These are phyloP conservation scores for Claviceps africana DNA, from an alignment of 2,329 filamentous ascomycete genomes.

Conservation along the genomic window DNA sequence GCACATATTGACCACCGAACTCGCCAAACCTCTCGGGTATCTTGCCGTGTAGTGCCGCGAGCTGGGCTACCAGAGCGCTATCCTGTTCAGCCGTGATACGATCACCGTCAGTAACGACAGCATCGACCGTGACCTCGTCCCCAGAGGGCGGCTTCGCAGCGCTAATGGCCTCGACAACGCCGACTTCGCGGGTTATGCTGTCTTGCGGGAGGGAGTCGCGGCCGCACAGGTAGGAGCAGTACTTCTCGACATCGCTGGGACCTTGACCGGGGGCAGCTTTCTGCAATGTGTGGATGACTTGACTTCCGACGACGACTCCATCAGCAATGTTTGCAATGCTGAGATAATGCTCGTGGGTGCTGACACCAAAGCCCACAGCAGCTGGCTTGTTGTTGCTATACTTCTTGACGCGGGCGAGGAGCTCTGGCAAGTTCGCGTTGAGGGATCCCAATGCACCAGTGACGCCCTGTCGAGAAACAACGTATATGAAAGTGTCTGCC, in stretches of 20 bases:
- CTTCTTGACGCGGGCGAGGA: constrained; percentile 75
- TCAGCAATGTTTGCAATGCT: constrained; percentile 75
- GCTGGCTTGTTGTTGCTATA: constrained; percentile 85
- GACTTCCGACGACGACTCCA: constrained; percentile 90
- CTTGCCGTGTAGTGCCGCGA: constrained; percentile 67
- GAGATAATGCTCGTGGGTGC: constrained; percentile 84
- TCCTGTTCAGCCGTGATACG: constrained; percentile 44
- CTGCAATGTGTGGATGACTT: constrained; percentile 70
- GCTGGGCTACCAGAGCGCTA: constrained; percentile 60
- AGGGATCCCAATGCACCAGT: constrained; percentile 79
- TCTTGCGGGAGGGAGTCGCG: constrained; percentile 24
- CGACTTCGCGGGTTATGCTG: constrained; percentile 47
- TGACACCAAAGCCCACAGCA: constrained; percentile 91
- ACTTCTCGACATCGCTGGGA: constrained; percentile 66
- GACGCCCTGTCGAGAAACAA: constrained; percentile 93
- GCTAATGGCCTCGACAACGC: constrained; percentile 52
- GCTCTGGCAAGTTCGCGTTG: constrained; percentile 65
- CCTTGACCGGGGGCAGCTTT: constrained; percentile 18
- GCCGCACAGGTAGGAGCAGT: constrained; percentile 57
- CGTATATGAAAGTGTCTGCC: constrained; percentile 97
- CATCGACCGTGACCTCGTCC: constrained; percentile 37
- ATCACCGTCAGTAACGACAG: constrained; percentile 51
- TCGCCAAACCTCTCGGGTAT: constrained; percentile 83
- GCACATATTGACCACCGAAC: constrained; percentile 94
- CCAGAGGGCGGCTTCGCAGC: constrained; percentile 30